phyloP scores from a whole-genome alignment of 1,284 basidiomycete species.

The Trichosporon sp. region DNA sequence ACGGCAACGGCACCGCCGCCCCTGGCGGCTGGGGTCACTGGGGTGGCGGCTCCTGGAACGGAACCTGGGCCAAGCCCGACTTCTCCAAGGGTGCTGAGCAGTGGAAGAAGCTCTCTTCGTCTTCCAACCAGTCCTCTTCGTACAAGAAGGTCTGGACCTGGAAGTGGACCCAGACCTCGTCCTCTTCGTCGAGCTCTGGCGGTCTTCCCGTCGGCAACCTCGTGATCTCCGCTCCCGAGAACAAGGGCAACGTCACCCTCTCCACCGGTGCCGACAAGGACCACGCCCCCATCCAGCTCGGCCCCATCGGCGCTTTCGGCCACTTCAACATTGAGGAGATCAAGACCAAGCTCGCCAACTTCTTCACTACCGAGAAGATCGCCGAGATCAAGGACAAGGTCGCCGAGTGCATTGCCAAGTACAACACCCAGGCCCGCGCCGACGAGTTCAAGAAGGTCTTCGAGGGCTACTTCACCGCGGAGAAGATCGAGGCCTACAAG shows the following conservation, averaged over 20 bases:
- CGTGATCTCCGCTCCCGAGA: slow-evolving; percentile 4
- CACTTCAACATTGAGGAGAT: neutral
- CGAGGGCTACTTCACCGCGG: slow-evolving; percentile 17
- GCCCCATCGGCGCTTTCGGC: slow-evolving; percentile 12
- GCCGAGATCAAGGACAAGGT: slow-evolving; percentile 8
- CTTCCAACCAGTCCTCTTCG: slow-evolving; percentile 8
- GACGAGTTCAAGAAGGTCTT: slow-evolving; percentile 19
- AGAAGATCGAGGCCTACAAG: slow-evolving; percentile 13
- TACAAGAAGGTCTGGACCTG: neutral
- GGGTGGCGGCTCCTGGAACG: neutral
- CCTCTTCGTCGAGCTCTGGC: slow-evolving; percentile 8
- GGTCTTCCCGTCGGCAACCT: neutral
- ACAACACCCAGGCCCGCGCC: neutral
- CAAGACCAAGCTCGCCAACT: neutral
- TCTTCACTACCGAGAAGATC: slow-evolving; percentile 10
- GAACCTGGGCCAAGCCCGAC: slow-evolving; percentile 7
- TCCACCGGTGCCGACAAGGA: slow-evolving; percentile 8
- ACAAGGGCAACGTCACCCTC: slow-evolving; percentile 12
- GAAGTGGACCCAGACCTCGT: slow-evolving; percentile 8
- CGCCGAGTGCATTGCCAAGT: neutral
- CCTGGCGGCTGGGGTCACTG: slow-evolving; percentile 1
- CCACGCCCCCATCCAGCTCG: neutral
- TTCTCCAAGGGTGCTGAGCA: neutral
- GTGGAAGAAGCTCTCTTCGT: slow-evolving; percentile 12
- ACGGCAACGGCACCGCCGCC: neutral